Percentiles rank a stretch among this genome's conserved stretches.
Evolutionary conservation across 345 rosid species (phyloP).

Genomic region (Euclidium syriacum): DNA sequence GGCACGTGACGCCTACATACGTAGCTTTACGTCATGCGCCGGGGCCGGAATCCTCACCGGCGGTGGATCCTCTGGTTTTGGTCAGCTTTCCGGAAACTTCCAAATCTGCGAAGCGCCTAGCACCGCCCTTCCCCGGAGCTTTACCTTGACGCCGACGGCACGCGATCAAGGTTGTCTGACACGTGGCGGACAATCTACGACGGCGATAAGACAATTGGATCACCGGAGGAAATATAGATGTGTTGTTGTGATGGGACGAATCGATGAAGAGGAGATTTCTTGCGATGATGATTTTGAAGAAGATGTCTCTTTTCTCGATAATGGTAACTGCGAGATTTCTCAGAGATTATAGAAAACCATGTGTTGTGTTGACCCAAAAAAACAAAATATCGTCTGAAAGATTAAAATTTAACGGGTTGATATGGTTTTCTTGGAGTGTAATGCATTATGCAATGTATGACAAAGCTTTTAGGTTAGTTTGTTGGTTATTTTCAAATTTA

Average conservation of each 20-base stretch:
- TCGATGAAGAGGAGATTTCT: slow-evolving; percentile 71
- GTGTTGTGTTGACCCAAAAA: background rate
- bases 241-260: slow-evolving; percentile 37
- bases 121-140: slow-evolving; percentile 39
- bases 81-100: slow-evolving; percentile 35
- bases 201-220: slow-evolving; percentile 10
- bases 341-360: background rate
- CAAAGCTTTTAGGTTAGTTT: slow-evolving; percentile 18
- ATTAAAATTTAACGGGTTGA: background rate
- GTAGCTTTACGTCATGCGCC: slow-evolving; percentile 48
- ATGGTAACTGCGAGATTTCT: background rate
- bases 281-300: slow-evolving; percentile 38
- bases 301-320: background rate
- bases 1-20: slow-evolving; percentile 50
- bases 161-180: background rate
- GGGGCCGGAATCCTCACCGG: slow-evolving; percentile 25
- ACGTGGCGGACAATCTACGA: background rate
- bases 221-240: slow-evolving; percentile 7
- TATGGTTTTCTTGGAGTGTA: background rate
- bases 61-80: slow-evolving; percentile 25
- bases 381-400: background rate
- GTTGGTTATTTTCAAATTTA: too few species aligned
- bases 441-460: background rate
- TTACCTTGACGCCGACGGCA: slow-evolving; percentile 25
- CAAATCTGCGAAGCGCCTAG: slow-evolving; percentile 25